These are phyloP conservation scores for Quercus variabilis DNA, from an alignment of 306 rosid genomes.

Conservation along the genomic window DNA sequence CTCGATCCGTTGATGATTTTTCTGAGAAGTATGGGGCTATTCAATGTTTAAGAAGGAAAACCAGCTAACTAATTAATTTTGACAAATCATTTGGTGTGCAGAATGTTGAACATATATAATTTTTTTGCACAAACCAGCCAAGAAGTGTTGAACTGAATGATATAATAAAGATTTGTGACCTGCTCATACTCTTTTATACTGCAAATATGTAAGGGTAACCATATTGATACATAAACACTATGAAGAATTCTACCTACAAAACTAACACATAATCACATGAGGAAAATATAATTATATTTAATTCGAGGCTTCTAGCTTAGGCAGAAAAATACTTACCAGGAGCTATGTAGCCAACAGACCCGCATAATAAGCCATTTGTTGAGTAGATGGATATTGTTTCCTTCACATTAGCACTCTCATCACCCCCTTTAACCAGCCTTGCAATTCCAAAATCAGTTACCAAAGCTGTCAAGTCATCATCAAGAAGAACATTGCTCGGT, in stretches of 20 bases:
- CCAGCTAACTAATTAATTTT: not conserved
- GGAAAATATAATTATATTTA: not conserved
- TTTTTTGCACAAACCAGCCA: not conserved
- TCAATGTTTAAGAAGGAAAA: not conserved
- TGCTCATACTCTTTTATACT: too few relatives aligned
- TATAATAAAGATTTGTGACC: too few relatives aligned
- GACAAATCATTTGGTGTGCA: not conserved
- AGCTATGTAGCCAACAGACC: constrained; percentile 88
- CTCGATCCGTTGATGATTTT: not conserved
- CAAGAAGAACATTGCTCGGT: constrained; percentile 87
- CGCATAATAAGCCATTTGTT: constrained; percentile 72
- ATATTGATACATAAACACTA: too few relatives aligned
- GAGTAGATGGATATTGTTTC: constrained; percentile 56
- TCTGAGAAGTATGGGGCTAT: not conserved
- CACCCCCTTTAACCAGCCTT: constrained; percentile 47
- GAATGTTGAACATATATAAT: not conserved
- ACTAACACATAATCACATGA: not conserved
- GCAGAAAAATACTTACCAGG: constrained; percentile 57
- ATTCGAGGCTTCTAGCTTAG: not conserved
- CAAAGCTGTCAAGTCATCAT: constrained; percentile 73
- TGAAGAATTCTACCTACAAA: not conserved
- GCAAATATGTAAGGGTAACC: too few relatives aligned
- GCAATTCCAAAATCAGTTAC: constrained; percentile 92
- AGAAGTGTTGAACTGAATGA: not conserved
- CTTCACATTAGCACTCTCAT: constrained; percentile 14